Conservation (phyloP, 176 grass and related monocot species). For the Juncus inflexus region DNA sequence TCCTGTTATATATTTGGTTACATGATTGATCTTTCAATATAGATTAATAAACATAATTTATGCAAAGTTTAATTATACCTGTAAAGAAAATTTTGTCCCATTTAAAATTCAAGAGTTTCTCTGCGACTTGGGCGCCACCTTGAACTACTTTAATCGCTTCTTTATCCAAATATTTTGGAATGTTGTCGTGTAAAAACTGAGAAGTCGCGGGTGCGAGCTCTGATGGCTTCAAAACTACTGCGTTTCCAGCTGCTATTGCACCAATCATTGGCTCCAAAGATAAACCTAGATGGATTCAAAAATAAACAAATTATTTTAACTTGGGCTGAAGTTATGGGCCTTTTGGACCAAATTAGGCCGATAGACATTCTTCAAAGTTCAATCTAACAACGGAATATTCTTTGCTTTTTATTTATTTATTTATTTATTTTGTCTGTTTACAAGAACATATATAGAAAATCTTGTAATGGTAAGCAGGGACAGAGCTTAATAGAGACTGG, state of each 20-base stretch:
- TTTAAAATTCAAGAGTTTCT: conserved; percentile 69
- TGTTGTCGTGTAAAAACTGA: conserved; percentile 39
- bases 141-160: conserved; percentile 63
- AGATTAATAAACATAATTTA: too few relatives aligned
- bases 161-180: conserved; percentile 60
- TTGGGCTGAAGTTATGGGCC: too few relatives aligned
- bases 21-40: too few relatives aligned
- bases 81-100: conserved; percentile 99
- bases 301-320: neutral
- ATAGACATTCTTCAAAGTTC: too few relatives aligned
- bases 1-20: neutral
- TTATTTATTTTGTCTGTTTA: too few relatives aligned
- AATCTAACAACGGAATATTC: too few relatives aligned
- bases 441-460: too few relatives aligned
- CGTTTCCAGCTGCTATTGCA: conserved; percentile 78
- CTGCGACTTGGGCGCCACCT: conserved; percentile 47
- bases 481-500: too few relatives aligned
- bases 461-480: too few relatives aligned
- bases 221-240: conserved; percentile 68
- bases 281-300: conserved; percentile 38
- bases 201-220: conserved; percentile 65
- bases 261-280: conserved; percentile 89
- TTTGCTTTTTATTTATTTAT: too few relatives aligned
- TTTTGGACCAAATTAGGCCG: too few relatives aligned
- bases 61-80: conserved; percentile 27